phyloP scores from a whole-genome alignment of 345 rosid genomes.

The Sonneratia alba region DNA sequence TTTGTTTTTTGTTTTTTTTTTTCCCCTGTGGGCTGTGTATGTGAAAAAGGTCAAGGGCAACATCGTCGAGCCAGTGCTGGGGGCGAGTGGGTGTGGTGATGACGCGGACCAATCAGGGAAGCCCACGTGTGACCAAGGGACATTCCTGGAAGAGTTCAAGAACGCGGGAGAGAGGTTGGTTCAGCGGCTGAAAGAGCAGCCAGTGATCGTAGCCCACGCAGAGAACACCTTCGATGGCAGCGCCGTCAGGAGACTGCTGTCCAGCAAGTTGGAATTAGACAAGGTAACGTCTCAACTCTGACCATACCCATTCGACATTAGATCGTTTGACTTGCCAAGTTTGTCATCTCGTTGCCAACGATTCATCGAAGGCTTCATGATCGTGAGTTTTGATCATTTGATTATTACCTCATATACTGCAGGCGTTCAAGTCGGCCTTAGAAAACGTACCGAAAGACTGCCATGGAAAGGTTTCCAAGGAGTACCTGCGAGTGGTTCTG shows the following conservation, averaged over 20 bases:
- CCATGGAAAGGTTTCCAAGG: conserved; percentile 57
- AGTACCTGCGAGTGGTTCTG: conserved; percentile 47
- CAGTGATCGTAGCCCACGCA: conserved; percentile 86
- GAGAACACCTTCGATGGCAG: conserved; percentile 84
- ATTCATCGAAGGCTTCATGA: not conserved
- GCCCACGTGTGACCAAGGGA: conserved; percentile 29
- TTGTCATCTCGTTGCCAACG: not conserved
- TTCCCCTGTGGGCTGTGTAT: not conserved
- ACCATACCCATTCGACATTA: not conserved
- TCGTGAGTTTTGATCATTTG: not conserved
- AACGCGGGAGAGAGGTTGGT: conserved; percentile 56
- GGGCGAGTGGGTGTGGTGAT: conserved; percentile 20
- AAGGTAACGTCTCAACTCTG: conserved; percentile 33
- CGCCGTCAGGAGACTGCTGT: conserved; percentile 56
- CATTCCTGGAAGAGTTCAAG: conserved; percentile 56
- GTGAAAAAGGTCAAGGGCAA: conserved; percentile 54
- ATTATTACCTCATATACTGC: conserved; percentile 10
- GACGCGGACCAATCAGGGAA: conserved; percentile 26
- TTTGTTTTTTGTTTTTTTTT: too few species aligned
- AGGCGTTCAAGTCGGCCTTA: conserved; percentile 49
- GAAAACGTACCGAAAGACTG: conserved; percentile 57
- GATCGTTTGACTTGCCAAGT: not conserved
- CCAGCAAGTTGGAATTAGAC: conserved; percentile 78
- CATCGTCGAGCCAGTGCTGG: conserved; percentile 61
- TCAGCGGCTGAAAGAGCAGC: conserved; percentile 77